These are phyloP conservation scores for Craterostigma plantagineum DNA, from an alignment of 257 asterid genomes.

Conservation along the genomic window DNA sequence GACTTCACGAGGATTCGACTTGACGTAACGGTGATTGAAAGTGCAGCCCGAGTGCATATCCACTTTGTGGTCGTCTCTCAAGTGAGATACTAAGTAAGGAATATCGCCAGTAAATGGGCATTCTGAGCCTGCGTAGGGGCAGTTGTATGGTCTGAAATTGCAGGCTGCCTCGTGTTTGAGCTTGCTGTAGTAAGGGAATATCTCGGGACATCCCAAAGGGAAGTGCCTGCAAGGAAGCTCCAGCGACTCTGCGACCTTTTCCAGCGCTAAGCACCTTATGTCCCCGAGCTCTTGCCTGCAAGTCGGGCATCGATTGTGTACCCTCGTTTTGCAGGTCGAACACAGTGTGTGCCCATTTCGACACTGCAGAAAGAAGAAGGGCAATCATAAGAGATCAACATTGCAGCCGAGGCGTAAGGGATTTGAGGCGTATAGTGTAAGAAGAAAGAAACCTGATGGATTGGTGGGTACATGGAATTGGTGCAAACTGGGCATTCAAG, in stretches of 20 bases:
- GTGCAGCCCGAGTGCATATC: neutral
- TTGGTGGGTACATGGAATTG: neutral
- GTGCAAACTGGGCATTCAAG: neutral
- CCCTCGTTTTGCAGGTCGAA: neutral
- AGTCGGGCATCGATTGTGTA: neutral
- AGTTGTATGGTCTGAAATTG: neutral
- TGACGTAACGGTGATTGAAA: too few species aligned
- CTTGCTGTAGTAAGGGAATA: neutral
- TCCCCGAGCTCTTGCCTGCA: neutral
- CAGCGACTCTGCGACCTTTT: neutral
- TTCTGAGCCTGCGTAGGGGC: neutral
- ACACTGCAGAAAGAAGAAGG: too few species aligned
- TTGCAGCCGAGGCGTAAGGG: too few species aligned
- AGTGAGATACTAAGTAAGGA: neutral
- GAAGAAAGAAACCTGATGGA: neutral
- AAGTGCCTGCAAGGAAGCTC: neutral
- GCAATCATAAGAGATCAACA: too few species aligned
- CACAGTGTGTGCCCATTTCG: neutral
- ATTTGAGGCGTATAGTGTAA: too few species aligned
- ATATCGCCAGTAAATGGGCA: neutral
- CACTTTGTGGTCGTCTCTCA: slow-evolving; percentile 1
- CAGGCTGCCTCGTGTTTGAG: neutral
- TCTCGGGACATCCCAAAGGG: neutral
- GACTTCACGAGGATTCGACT: too few species aligned
- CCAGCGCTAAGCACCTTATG: neutral